Base-by-base conservation (phyloP, 371 early-diverging fungal genomes). In the Catenaria anguillulae region DNA sequence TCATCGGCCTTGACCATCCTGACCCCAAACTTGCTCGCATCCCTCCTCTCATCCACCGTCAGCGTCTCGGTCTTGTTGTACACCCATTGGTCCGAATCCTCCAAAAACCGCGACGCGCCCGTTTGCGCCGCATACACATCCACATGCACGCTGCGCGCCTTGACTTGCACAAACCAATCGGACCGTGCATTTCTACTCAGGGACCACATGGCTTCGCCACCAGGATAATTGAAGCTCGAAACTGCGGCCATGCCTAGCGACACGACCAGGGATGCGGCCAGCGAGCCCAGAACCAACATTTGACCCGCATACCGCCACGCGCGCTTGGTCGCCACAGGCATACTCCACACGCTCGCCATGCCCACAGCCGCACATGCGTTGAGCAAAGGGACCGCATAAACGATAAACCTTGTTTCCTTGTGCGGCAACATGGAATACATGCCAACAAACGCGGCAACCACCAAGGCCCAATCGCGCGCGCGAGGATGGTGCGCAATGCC, bases 351-450 rank as follows among this genome's bases (percentile, higher is more conserved):
- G 42, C 65, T 62, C 17, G 64, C 69, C 1, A 81, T 55, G 3
- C 75, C 71, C 17, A 75, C 62, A 0, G 88, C 89, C 3, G 90
- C 90, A 48, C 81, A 80, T 5, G 84, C 62, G 62, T 94, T 94
- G 59, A 89, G 71, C 15, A 92, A 64, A 0, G 97, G 97, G 6
- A 97, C 73, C 4, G 84, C 79, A 34, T 92, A 90, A 8, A 96
- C 67, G 8, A 97, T 79, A 68, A 98, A 98, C 21, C 98, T 78
- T 93, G 93, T 93, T 68, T 98, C 98, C 72, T 98, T 98, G 72
- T 98, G 98, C 4, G 83, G 83, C 29, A 93, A 72, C 31, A 76
- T 70, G 17, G 92, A 90, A 64, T 92, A 89, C 0, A 82, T 24
- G 17, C 63, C 59, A 8, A 87, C 73, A 66, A 83, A 90, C 21